phyloP scores from a whole-genome alignment of 345 rosid genomes.

The Eucalyptus marginata region DNA sequence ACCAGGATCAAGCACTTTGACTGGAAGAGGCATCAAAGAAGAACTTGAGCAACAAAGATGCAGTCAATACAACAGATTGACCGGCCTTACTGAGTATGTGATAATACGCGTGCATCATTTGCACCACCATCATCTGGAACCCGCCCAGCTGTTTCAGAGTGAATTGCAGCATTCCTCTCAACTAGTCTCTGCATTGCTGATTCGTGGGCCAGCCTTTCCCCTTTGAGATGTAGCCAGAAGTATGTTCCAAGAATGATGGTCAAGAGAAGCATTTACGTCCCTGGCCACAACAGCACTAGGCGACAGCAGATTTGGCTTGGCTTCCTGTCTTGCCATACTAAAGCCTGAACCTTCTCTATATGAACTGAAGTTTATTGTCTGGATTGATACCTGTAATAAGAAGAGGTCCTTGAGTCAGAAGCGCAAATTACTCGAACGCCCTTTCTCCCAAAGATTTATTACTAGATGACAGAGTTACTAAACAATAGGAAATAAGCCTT shows the following conservation, averaged over 20 bases:
- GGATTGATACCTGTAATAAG: background rate
- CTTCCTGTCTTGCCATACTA: background rate
- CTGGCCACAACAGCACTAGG: background rate
- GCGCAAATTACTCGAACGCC: fast-evolving
- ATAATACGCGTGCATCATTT: background rate
- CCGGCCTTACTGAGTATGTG: background rate
- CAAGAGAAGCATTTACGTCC: background rate
- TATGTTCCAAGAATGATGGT: background rate
- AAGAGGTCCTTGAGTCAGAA: background rate
- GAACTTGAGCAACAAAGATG: background rate
- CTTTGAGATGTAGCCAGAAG: background rate
- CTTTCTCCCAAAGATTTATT: background rate
- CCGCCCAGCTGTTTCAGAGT: background rate
- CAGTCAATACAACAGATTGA: background rate
- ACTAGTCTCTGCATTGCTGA: background rate
- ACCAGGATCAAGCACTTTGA: background rate
- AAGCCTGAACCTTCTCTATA: background rate
- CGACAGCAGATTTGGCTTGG: background rate
- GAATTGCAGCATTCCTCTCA: background rate
- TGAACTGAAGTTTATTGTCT: background rate
- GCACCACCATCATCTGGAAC: background rate
- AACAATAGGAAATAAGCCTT: background rate
- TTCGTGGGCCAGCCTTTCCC: background rate
- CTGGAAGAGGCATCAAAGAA: background rate
- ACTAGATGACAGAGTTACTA: background rate